These are phyloP conservation scores for Fraxinus angustifolia DNA, from an alignment of 305 asterid species.

Conservation along the genomic window DNA sequence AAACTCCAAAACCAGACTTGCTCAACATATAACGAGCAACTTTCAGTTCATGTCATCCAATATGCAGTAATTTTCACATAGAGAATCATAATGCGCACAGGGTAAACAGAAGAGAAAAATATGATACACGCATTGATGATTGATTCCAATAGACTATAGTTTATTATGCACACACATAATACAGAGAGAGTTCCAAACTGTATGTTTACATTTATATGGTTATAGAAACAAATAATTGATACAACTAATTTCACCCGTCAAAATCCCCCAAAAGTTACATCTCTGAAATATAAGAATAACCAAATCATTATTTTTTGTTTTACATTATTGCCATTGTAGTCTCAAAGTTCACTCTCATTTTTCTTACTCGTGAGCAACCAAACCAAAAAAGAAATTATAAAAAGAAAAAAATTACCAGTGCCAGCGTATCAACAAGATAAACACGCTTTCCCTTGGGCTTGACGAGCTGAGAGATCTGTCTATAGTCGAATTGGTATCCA, in stretches of 20 bases:
- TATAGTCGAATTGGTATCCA: conserved; percentile 23
- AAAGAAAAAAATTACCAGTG: conserved; percentile 34
- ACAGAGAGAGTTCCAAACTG: background rate
- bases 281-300: background rate
- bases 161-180: background rate
- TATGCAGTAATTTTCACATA: background rate
- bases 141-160: background rate
- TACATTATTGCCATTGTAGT: background rate
- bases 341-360: background rate
- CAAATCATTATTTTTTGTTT: background rate
- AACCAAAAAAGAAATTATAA: background rate
- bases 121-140: background rate
- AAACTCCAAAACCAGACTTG: background rate
- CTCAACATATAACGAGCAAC: background rate
- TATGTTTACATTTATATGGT: background rate
- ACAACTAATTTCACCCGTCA: background rate
- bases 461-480: conserved; percentile 52
- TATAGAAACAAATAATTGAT: background rate
- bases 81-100: background rate
- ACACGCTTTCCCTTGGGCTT: conserved; percentile 40
- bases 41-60: background rate
- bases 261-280: background rate
- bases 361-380: background rate
- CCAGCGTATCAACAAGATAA: conserved; percentile 51
- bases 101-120: background rate